Base-by-base conservation (phyloP, 768 basidiomycete genomes). In the Auricularia heimuer region DNA sequence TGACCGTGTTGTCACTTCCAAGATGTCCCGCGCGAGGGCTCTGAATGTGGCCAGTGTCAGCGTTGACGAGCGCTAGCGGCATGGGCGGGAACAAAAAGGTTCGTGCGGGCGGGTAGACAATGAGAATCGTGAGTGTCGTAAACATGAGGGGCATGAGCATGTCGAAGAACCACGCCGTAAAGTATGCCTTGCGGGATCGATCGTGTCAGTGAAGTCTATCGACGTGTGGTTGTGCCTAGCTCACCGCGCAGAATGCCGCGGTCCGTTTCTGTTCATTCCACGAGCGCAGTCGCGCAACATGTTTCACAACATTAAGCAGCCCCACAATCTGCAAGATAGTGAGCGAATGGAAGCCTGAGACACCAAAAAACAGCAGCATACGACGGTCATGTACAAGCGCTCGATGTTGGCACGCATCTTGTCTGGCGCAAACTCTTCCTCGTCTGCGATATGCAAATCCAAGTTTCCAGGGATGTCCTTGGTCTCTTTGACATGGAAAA, bases 381-480 rank as follows among this genome's bases (percentile, higher is more conserved):
- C 56, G 10, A 79, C 73, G 4, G 74, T 75, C 63, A 77, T 70
- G 66, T 81, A 81, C 24, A 79, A 66, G 2, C 80, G 67, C 68
- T 80, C 80, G 4, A 80, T 65, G 56, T 73, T 76, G 24, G 75
- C 75, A 21, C 79, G 70, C 7, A 80, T 71, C 68, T 78, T 80
- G 67, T 79, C 80, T 0, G 79, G 75, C 1, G 76, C 73, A 68
- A 80, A 80, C 65, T 78, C 78, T 66, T 78, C 79, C 29, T 77
- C 69, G 8, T 71, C 71, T 2, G 75, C 68, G 8, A 75, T 71
- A 64, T 78, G 76, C 6, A 80, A 73, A 65, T 81, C 80, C 21
- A 80, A 75, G 10, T 72, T 69, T 8, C 73, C 73, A 11, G 72
- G 69, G 3, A 67, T 66, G 29, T 71, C 64, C 10, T 73, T 69